These are phyloP conservation scores for Filobasidium uniguttulatum DNA, from an alignment of 1,284 basidiomycete genomes.

Conservation along the genomic window DNA sequence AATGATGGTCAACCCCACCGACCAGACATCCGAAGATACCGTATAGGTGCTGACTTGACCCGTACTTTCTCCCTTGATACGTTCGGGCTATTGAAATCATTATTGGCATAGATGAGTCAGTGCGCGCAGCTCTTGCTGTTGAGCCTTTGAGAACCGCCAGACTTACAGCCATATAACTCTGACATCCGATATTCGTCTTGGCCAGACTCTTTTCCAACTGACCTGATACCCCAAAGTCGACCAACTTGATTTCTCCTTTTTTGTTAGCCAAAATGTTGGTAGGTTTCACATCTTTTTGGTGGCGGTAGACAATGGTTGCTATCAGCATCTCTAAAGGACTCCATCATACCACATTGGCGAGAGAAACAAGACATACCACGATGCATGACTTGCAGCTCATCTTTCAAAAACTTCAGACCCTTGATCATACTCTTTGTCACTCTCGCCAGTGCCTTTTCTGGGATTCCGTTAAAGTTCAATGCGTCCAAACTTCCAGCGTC, in stretches of 20 bases:
- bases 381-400: constrained; percentile 92
- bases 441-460: constrained; percentile 71
- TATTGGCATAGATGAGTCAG: constrained; percentile 1
- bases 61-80: constrained; percentile 86
- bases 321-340: background rate
- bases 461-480: constrained; percentile 48
- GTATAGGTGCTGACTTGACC: constrained; percentile 81
- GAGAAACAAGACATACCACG: constrained; percentile 47
- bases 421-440: constrained; percentile 71
- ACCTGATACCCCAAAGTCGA: constrained; percentile 96
- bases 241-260: constrained; percentile 82
- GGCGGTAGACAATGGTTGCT: background rate
- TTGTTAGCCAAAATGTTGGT: constrained; percentile 89
- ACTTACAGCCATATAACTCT: constrained; percentile 93
- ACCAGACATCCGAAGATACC: constrained; percentile 96
- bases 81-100: constrained; percentile 61
- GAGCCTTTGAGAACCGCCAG: background rate
- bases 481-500: constrained; percentile 89
- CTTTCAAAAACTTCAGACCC: constrained; percentile 92
- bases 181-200: constrained; percentile 97
- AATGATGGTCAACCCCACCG: constrained; percentile 87
- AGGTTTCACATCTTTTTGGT: constrained; percentile 58
- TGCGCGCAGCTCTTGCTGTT: background rate
- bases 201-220: constrained; percentile 92
- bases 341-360: background rate